Percentiles rank a stretch among this genome's conserved stretches.
Conservation (phyloP, 2,329 filamentous ascomycete species). For the Gnomoniopsis sp. region DNA sequence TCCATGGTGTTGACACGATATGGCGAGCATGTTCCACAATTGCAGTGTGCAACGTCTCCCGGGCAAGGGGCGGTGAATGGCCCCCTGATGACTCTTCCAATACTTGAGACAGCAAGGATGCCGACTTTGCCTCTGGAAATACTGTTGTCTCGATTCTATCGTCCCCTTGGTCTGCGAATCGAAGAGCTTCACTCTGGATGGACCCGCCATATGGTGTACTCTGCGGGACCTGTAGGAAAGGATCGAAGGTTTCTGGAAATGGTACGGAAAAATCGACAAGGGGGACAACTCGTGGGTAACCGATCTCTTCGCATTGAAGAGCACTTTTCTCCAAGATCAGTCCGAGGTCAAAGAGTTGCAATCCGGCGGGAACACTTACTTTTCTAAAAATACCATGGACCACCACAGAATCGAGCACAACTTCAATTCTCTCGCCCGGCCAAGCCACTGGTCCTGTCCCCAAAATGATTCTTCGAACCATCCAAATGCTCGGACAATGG, state of each 20-base stretch:
- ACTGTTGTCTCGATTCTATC: conserved; percentile 24
- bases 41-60: conserved; percentile 18
- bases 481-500: conserved; percentile 25
- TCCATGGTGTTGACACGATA: conserved; percentile 22
- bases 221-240: conserved; percentile 18
- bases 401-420: conserved; percentile 28
- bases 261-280: conserved; percentile 22
- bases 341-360: neutral
- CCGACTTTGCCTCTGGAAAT: conserved; percentile 26
- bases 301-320: conserved; percentile 25
- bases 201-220: conserved; percentile 12
- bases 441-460: conserved; percentile 20
- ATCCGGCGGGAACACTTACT: conserved; percentile 19
- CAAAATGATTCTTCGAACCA: conserved; percentile 26
- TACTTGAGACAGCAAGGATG: conserved; percentile 24
- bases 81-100: conserved; percentile 20
- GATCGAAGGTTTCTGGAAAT: conserved; percentile 24
- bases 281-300: conserved; percentile 23
- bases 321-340: conserved; percentile 15
- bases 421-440: conserved; percentile 23
- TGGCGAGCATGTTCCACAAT: conserved; percentile 22
- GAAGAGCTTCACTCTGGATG: conserved; percentile 7
- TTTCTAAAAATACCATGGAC: conserved; percentile 28
- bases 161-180: conserved; percentile 22
- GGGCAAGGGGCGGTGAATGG: conserved; percentile 1